Conservation (phyloP, 192 early-diverging fungal genomes). For the Entomortierella parvispora region DNA sequence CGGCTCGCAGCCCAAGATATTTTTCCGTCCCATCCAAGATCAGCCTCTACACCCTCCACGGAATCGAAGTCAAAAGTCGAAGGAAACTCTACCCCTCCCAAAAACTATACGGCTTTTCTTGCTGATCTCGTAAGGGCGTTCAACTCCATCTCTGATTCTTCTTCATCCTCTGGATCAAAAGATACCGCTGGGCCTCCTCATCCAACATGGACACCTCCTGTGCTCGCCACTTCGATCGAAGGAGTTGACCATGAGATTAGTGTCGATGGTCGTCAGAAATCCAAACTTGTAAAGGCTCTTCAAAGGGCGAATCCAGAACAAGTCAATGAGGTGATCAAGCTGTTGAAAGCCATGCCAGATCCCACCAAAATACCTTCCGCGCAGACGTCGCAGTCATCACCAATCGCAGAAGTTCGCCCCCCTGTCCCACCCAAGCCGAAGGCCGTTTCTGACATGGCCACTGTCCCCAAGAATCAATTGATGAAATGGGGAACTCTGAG, state of each 20-base stretch:
- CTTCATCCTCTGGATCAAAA: background rate
- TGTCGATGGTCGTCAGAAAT: conserved; percentile 27
- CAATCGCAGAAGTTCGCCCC: background rate
- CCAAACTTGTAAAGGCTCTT: conserved; percentile 38
- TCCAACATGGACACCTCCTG: background rate
- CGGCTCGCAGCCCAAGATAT: conserved; percentile 5
- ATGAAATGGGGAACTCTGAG: too few relatives aligned
- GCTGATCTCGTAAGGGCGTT: conserved; percentile 28
- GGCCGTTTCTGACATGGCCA: background rate
- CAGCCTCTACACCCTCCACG: background rate
- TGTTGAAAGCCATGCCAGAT: conserved; percentile 49
- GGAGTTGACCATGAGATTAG: conserved; percentile 27
- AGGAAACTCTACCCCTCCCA: background rate
- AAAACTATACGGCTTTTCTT: conserved; percentile 24
- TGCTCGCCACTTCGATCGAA: conserved; percentile 23
- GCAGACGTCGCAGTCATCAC: background rate
- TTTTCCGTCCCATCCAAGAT: conserved; percentile 4
- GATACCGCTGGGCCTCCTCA: background rate
- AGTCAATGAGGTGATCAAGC: conserved; percentile 33
- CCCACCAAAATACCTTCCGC: conserved; percentile 6
- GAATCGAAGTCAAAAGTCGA: background rate
- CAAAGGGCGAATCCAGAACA: conserved; percentile 27
- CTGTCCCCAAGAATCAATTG: too few relatives aligned
- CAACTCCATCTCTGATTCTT: conserved; percentile 24
- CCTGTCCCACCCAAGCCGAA: background rate